Conservation (phyloP, 2,329 filamentous ascomycete species). For the Chaetomium sp. region DNA sequence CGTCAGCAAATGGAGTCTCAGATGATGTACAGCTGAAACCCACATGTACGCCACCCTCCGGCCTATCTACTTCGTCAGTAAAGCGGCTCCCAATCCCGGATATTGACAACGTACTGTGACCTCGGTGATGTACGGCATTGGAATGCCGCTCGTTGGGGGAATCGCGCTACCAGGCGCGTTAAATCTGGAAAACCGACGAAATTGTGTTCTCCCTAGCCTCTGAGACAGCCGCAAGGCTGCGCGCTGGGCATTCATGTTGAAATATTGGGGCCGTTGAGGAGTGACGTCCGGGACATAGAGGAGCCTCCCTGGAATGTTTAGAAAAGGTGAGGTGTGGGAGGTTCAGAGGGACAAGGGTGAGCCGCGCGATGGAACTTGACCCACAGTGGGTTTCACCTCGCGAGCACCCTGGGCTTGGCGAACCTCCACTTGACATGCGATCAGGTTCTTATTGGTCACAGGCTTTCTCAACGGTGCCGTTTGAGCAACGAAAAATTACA, state of each 20-base stretch:
- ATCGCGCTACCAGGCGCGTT: conserved; percentile 28
- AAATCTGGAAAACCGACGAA: conserved; percentile 39
- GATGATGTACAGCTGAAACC: conserved; percentile 28
- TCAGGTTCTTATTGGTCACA: too few species aligned
- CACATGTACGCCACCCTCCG: conserved; percentile 73
- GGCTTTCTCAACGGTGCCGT: too few species aligned
- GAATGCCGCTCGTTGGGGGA: conserved; percentile 36
- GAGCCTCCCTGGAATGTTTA: too few species aligned
- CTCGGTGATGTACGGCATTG: conserved; percentile 55
- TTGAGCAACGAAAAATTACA: too few species aligned
- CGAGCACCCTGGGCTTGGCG: too few species aligned
- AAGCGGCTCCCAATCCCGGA: not conserved
- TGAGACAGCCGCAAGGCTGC: conserved; percentile 31
- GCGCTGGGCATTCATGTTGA: conserved; percentile 33
- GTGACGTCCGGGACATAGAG: too few species aligned
- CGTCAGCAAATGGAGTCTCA: conserved; percentile 2
- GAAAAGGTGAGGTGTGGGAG: too few species aligned
- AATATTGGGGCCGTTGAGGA: not conserved
- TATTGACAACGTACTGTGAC: conserved; percentile 38
- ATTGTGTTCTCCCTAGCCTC: conserved; percentile 30
- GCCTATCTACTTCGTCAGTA: conserved; percentile 44
- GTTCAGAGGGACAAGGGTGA: too few species aligned
- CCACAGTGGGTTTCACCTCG: too few species aligned
- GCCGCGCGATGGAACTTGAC: too few species aligned
- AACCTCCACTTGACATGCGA: too few species aligned